phyloP scores from a whole-genome alignment of 805 yeast species.

The Monosporozyma aerobia region DNA sequence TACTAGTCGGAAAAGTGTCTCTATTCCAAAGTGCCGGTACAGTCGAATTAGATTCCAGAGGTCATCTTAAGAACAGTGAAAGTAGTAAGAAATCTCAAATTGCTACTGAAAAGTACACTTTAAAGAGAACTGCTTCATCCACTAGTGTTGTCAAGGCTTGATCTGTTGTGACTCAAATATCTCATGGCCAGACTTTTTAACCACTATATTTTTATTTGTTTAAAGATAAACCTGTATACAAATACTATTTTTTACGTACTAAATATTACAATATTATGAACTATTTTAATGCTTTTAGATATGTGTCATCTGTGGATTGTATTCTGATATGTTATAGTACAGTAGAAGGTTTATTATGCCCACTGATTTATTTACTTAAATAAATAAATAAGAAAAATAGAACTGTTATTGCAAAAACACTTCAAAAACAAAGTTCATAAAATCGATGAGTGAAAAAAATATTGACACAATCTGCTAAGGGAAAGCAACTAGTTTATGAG shows the following conservation, averaged over 20 bases:
- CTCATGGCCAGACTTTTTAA: not conserved
- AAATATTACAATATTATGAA: not conserved
- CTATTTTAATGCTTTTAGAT: not conserved
- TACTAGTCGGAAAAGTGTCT: slow-evolving; percentile 70
- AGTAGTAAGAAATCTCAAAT: slow-evolving; percentile 32
- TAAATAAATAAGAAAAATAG: not conserved
- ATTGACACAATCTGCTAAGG: not conserved
- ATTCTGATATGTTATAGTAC: no score
- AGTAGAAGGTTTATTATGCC: no score
- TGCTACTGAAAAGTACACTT: slow-evolving; percentile 23
- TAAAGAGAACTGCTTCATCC: slow-evolving; percentile 22
- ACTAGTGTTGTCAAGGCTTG: slow-evolving; percentile 3
- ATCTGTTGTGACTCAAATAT: not conserved
- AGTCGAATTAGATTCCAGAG: slow-evolving; percentile 67
- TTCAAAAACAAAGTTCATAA: no score
- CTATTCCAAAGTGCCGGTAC: slow-evolving; percentile 71
- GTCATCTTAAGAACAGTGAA: slow-evolving; percentile 45
- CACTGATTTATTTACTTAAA: not conserved
- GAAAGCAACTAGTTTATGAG: not conserved
- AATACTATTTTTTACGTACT: not conserved
- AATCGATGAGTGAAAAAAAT: not conserved
- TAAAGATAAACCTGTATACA: not conserved
- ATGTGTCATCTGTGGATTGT: no score
- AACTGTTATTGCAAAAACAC: no score
- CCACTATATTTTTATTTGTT: not conserved